Base-by-base conservation (phyloP, 768 basidiomycete species). In the Tulasnella sp. region DNA sequence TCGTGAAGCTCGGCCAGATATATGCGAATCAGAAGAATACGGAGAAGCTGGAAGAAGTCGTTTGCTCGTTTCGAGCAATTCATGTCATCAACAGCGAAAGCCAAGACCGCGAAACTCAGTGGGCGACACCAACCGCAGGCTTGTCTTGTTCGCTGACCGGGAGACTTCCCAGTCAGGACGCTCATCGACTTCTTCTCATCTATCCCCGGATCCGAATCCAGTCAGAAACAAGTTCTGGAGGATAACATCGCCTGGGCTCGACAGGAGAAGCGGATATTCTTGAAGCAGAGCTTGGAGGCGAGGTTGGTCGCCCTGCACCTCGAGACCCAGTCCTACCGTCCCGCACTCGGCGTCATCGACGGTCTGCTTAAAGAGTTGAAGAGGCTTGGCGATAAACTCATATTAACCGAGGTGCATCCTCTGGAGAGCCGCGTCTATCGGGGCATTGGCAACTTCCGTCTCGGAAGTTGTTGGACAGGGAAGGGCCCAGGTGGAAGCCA, bases 21-120 rank as follows among this genome's bases (percentile, higher is more conserved):
- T 93, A 97, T 82, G 87, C 93, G 69, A 93, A 96, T 82, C 88
- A 93, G 82, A 90, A 89, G 94, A 95, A 98, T 85, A 90, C 93
- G 25, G 83, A 90, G 78, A 93, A 92, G 22, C 86, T 99, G 2
- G 93, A 95, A 12, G 89, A 94, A 74, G 90, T 97, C 45, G 93
- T 97, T 75, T 92, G 90, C 0, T 86, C 91, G 36, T 94, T 93
- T 0, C 86, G 95, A 70, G 86, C 89, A 0, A 0, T 95, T 96
- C 85, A 93, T 97, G 88, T 91, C 93, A 0, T 91, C 92, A n/a
- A 93, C 94, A 0, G 96, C 96, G 19, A 98, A 98, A 83, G 96
- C 96, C 1, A 97, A 98, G 84, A 97, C 97, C 0, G 96, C 96
- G 3, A 97, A 97, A 84, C 89, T 98, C 78, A 97, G 95, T 95